phyloP scores from a whole-genome alignment of 768 basidiomycete species.

The Naganishia randhawae region DNA sequence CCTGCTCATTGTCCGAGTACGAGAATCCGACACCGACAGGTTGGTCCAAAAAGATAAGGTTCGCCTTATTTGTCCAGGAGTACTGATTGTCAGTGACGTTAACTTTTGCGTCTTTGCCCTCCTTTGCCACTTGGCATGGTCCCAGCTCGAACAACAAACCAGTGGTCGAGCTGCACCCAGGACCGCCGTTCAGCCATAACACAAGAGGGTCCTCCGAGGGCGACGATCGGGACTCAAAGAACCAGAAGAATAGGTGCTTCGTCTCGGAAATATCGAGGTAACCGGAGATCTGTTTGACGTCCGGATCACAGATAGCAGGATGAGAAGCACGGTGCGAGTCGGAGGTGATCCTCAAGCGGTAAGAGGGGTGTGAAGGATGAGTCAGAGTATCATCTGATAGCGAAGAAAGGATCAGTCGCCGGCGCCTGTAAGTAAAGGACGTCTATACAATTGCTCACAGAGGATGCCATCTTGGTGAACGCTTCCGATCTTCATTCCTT shows the following conservation, averaged over 20 bases:
- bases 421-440: background rate
- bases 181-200: constrained; percentile 83
- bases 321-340: constrained; percentile 35
- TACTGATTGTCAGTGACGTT: constrained; percentile 60
- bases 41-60: constrained; percentile 53
- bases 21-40: constrained; percentile 89
- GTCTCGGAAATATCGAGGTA: constrained; percentile 76
- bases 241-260: constrained; percentile 87
- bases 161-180: constrained; percentile 63
- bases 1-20: constrained; percentile 62
- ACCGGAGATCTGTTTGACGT: constrained; percentile 76
- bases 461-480: constrained; percentile 17
- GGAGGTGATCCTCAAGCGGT: constrained; percentile 45
- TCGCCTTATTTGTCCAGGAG: constrained; percentile 80
- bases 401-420: background rate
- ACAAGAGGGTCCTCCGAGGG: constrained; percentile 77
- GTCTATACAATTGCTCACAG: background rate
- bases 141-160: constrained; percentile 91
- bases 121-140: constrained; percentile 69
- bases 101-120: constrained; percentile 57
- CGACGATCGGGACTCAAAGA: constrained; percentile 68
- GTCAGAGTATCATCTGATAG: constrained; percentile 34
- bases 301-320: constrained; percentile 70
- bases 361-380: constrained; percentile 48
- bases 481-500: constrained; percentile 18